phyloP scores from a whole-genome alignment of 352 stramenopile species.

The Phytopythium delawarense region DNA sequence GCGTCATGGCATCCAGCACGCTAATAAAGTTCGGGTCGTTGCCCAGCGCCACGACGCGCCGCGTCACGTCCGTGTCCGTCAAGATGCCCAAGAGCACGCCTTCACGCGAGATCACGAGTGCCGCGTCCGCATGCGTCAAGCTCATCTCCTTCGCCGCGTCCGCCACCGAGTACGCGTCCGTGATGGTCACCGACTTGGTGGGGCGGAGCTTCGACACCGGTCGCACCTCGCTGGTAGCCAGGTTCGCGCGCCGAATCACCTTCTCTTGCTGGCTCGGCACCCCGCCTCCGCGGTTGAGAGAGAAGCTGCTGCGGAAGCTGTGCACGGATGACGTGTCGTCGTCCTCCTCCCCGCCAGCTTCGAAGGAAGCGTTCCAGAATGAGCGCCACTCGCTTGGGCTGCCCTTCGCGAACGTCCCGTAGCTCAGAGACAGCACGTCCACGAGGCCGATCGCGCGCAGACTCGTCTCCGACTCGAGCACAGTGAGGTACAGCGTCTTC shows the following conservation, averaged over 20 bases:
- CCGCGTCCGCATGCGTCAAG: slow-evolving; percentile 87
- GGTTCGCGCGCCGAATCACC: slow-evolving; percentile 27
- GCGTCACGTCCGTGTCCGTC: slow-evolving; percentile 91
- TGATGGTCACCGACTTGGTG: slow-evolving; percentile 89
- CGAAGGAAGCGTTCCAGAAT: slow-evolving; percentile 90
- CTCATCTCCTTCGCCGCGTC: slow-evolving; percentile 90
- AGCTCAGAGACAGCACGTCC: slow-evolving; percentile 86
- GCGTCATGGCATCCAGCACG: slow-evolving; percentile 83
- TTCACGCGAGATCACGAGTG: slow-evolving; percentile 89
- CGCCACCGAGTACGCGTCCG: slow-evolving; percentile 79
- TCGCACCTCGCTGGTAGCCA: slow-evolving; percentile 87
- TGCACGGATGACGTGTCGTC: slow-evolving; percentile 79
- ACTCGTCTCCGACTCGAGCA: slow-evolving; percentile 68
- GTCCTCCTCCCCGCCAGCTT: slow-evolving; percentile 52
- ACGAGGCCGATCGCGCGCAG: slow-evolving; percentile 74
- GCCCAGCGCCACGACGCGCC: slow-evolving; percentile 77
- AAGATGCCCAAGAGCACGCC: slow-evolving; percentile 94
- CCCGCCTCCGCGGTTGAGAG: slow-evolving; percentile 37
- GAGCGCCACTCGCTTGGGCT: slow-evolving; percentile 83
- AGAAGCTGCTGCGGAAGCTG: slow-evolving; percentile 80
- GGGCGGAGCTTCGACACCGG: slow-evolving; percentile 85
- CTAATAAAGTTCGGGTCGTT: slow-evolving; percentile 86
- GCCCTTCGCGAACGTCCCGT: slow-evolving; percentile 86
- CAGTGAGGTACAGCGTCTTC: slow-evolving; percentile 81
- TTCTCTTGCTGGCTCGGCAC: slow-evolving; percentile 34